Evolutionary conservation across 495 filamentous ascomycete genomes (phyloP), one percentile per base, ranked within the genome.

Genomic region (Tuber aestivum): DNA sequence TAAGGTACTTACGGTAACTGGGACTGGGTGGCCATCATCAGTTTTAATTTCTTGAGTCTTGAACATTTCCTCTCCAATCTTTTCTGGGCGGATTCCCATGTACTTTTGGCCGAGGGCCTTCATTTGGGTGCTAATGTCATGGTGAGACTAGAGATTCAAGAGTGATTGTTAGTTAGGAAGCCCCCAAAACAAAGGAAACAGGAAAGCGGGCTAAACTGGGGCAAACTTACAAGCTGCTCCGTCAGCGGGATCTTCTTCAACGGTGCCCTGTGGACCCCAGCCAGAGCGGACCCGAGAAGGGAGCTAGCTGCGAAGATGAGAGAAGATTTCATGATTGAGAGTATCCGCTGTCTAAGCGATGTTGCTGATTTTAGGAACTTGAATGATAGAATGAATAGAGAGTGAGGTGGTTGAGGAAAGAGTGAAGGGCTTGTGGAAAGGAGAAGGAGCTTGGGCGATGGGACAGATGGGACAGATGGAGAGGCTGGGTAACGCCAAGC

Each of bases 211-310:
- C 27, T 16, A 10, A 10, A 38, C 41, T 21, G 0, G 41, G 32
- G 42, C 76, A 72, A 41, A 88, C 92, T 82, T 87, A 96, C 94
- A 82, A 99, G 89, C 86, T 97, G 95, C 84, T 98, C 93, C 37
- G 91, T 87, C 56, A 98, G 87, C 76, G 96, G 93, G 73, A 98
- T 86, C 90, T 99, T 99, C 89, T 97, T 92, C 81, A 99, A 90
- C 88, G 96, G 96, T 87, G 97, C 89, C 88, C 92, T 95, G 88
- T 97, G 93, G 65, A 95, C 87, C 82, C 90, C 93, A 76, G 92
- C 94, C 83, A 92, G 88, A 80, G 92, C 91, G 85, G 91, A 90
- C 86, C 92, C 90, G 83, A 96, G 87, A 90, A 97, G 89, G 89
- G 91, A 91, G 80, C 90, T 89, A 86, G 94, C 90, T 82, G 93